phyloP scores from a whole-genome alignment of 768 basidiomycete species.

The Russula foetens region DNA sequence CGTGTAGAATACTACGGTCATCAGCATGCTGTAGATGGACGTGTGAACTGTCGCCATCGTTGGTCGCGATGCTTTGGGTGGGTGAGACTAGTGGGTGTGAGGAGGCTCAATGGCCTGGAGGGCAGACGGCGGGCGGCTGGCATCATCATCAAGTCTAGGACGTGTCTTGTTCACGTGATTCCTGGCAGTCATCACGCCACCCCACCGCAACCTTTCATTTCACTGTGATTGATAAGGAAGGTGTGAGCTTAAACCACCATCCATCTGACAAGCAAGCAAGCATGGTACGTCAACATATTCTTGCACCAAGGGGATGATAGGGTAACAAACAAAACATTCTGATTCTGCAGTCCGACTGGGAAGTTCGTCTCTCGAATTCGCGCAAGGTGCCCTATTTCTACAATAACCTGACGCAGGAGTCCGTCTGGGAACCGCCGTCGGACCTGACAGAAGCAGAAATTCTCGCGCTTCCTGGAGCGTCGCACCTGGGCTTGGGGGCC shows the following conservation, averaged over 20 bases:
- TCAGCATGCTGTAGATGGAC: constrained; percentile 2
- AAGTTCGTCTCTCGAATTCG: constrained; percentile 80
- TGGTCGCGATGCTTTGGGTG: neutral
- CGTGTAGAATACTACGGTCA: constrained; percentile 5
- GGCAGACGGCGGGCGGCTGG: neutral
- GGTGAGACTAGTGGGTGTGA: neutral
- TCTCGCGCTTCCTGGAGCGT: constrained; percentile 56
- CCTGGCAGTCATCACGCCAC: no score
- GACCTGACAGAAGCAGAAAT: constrained; percentile 57
- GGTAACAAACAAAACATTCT: no score
- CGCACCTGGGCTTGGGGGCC: no score
- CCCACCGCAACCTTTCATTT: no score
- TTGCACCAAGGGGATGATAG: no score
- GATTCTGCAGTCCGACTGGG: constrained; percentile 42
- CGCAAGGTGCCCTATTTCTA: constrained; percentile 81
- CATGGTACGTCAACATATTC: constrained; percentile 1
- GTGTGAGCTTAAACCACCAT: no score
- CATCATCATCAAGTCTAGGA: neutral
- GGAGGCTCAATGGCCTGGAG: no score
- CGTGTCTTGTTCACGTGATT: neutral
- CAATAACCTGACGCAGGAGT: constrained; percentile 60
- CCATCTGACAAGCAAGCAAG: neutral
- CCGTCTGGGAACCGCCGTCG: constrained; percentile 72
- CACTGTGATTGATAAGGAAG: no score
- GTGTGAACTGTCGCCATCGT: neutral